These are phyloP conservation scores for Lentinula lateritia DNA, from an alignment of 768 basidiomycete species.

Conservation along the genomic window DNA sequence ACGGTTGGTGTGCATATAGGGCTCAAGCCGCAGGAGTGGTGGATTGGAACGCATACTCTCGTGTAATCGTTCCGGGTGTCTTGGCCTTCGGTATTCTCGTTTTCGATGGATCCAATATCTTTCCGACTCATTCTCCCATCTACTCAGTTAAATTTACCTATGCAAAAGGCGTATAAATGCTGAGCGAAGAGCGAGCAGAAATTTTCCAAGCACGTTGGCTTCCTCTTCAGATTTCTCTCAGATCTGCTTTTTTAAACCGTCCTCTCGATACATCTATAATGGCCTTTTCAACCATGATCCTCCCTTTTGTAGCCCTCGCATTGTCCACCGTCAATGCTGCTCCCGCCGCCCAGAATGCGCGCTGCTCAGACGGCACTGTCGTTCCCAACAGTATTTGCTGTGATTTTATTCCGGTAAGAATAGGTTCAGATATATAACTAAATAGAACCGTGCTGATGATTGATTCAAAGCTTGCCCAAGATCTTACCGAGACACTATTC, in stretches of 20 bases:
- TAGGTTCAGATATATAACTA: background rate
- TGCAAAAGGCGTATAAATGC: background rate
- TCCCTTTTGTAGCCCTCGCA: background rate
- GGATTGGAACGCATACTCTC: too few species aligned
- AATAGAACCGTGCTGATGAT: background rate
- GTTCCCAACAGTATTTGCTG: background rate
- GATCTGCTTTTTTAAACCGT: slow-evolving; percentile 6
- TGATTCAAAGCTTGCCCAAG: slow-evolving; percentile 9
- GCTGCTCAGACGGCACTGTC: slow-evolving; percentile 1
- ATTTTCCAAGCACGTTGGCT: background rate
- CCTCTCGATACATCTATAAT: slow-evolving; percentile 11
- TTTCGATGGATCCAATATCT: background rate
- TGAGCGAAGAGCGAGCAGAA: background rate
- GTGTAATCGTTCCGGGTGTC: too few species aligned
- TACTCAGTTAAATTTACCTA: background rate
- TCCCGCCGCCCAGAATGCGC: background rate
- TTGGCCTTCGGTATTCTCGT: background rate
- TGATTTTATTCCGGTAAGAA: slow-evolving; percentile 2
- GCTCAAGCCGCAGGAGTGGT: too few species aligned
- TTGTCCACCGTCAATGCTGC: background rate
- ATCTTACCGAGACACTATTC: slow-evolving; percentile 28
- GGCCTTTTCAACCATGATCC: background rate
- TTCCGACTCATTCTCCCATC: background rate
- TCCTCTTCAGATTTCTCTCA: background rate
- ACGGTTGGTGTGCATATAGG: too few species aligned